Base-by-base conservation (phyloP, 495 filamentous ascomycete species). In the Parmelia sp. region DNA sequence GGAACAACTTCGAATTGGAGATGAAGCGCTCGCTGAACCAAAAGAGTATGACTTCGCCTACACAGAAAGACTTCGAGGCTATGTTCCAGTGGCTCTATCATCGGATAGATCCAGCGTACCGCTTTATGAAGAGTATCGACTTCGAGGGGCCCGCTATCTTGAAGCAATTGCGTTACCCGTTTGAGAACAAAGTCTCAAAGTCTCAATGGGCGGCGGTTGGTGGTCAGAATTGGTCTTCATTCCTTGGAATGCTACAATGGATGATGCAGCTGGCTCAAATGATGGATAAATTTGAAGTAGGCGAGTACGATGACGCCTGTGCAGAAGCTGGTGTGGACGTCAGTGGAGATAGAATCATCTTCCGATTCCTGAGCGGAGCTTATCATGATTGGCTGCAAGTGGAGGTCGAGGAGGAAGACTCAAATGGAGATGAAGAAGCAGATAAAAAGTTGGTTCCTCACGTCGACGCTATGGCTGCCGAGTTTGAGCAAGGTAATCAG, bases 61-160 rank as follows among this genome's bases (percentile, higher is more conserved):
- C 92, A 6, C 91, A 96, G 69, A 99, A 97, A 71, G 94, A 99
- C 73, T 99, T 97, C 76, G 90, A 92, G 71, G 86, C 82, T 68
- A 92, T 97, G 75, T 99, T 99, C 74, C 91, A 97, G 74, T 99
- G 91, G 89, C 82, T 99, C 2, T 99, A 99, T 73, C 89, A 89
- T 68, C 88, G 90, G 49, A 91, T 99, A 64, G 94, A 99, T 71
- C 92, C 94, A 0, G 87, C 87, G 62, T 96, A 97, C 71, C 84
- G 87, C 21, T 96, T 97, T 71, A 86, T 88, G 66, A 95, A 94
- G 71, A 87, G 86, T 42, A 96, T 97, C 71, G 94, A 97, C 74
- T 86, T 90, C 23, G 94, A 99, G 72, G 92, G 97, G 0, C 91
- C 92, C 17, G 86, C 89, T 0, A 86, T 97, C 45, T 76, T 99